Conservation (phyloP, 2,329 filamentous ascomycete species). For the Calonectria honghensis region DNA sequence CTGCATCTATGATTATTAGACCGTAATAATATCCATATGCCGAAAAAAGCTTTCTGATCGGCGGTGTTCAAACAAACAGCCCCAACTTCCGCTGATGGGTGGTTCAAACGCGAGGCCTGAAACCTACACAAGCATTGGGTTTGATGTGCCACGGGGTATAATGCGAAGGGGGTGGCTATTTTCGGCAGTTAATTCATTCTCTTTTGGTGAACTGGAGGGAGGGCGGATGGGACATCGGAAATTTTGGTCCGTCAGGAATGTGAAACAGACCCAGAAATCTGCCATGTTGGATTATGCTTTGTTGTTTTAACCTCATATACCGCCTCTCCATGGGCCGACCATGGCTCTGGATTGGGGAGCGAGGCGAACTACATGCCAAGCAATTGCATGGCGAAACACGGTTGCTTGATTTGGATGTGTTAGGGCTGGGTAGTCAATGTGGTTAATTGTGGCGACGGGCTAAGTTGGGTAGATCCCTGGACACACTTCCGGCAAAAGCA, state of each 20-base stretch:
- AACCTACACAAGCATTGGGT: slow-evolving; percentile 12
- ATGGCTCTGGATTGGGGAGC: slow-evolving; percentile 7
- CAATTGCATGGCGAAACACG: slow-evolving; percentile 10
- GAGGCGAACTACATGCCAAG: slow-evolving; percentile 15
- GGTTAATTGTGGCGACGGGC: not conserved
- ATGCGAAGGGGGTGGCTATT: slow-evolving; percentile 6
- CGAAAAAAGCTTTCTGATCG: not conserved
- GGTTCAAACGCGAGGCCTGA: not conserved
- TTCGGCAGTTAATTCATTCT: slow-evolving; percentile 9
- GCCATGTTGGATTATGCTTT: slow-evolving; percentile 11
- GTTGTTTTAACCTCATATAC: not conserved
- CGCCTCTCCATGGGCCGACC: not conserved
- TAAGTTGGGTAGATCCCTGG: slow-evolving; percentile 33
- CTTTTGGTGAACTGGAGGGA: not conserved
- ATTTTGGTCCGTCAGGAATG: slow-evolving; percentile 11
- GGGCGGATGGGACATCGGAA: slow-evolving; percentile 12
- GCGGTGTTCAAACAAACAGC: not conserved
- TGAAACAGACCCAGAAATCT: slow-evolving; percentile 28
- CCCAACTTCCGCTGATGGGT: not conserved
- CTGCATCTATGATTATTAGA: not conserved
- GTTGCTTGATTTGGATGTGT: slow-evolving; percentile 15
- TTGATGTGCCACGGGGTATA: not conserved
- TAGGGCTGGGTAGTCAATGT: slow-evolving; percentile 13
- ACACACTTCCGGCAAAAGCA: slow-evolving; percentile 16
- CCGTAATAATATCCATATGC: not conserved